Percentiles rank a stretch among this genome's conserved stretches.
Evolutionary conservation across 2,329 filamentous ascomycete genomes (phyloP).

Genomic region (Talaromyces albobiverticillius): DNA sequence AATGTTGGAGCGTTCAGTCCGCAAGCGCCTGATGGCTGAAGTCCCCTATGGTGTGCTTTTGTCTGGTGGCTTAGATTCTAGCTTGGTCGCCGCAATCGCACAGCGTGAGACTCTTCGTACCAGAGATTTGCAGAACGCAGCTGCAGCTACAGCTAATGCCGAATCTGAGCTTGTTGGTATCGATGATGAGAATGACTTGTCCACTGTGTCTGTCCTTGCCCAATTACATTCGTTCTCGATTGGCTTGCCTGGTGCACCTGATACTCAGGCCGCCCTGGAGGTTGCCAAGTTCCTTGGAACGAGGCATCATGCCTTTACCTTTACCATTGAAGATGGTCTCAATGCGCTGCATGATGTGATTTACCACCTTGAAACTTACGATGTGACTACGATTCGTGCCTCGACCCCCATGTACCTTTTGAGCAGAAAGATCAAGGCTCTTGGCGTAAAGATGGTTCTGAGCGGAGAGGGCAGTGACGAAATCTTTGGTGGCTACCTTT

Average conservation of each 20-base stretch:
- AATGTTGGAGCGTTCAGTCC: conserved; percentile 83
- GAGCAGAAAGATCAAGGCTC: conserved; percentile 97
- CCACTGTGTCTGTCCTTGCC: conserved; percentile 84
- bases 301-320: conserved; percentile 97
- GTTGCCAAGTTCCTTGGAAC: conserved; percentile 96
- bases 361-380: conserved; percentile 95
- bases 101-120: conserved; percentile 85
- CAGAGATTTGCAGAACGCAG: conserved; percentile 56
- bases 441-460: conserved; percentile 99
- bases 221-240: conserved; percentile 99
- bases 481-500: conserved; percentile 97
- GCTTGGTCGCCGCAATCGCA: conserved; percentile 89
- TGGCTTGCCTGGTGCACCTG: conserved; percentile 86
- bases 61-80: conserved; percentile 93
- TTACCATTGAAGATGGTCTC: conserved; percentile 94
- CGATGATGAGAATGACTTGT: conserved; percentile 85
- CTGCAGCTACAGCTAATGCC: conserved; percentile 43
- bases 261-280: conserved; percentile 86
- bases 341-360: conserved; percentile 97
- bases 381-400: conserved; percentile 96
- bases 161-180: conserved; percentile 76
- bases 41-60: conserved; percentile 95
- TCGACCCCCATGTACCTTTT: conserved; percentile 98
- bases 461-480: conserved; percentile 96
- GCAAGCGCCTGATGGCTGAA: conserved; percentile 97